phyloP scores from a whole-genome alignment of 345 rosid genomes.

The Citrus mangshanensis region DNA sequence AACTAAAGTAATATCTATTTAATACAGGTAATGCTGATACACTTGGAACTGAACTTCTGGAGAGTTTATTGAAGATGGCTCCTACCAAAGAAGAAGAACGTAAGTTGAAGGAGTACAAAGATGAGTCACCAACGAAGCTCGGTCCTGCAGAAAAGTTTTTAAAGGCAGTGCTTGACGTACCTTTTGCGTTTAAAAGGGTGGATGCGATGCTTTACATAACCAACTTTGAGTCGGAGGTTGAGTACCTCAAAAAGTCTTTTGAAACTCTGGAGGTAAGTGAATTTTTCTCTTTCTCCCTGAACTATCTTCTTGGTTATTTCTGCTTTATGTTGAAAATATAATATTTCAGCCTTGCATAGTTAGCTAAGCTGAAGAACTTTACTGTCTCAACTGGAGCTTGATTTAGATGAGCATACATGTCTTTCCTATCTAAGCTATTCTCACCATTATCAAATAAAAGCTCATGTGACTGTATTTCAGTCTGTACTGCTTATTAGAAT shows the following conservation, averaged over 20 bases:
- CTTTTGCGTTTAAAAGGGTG: conserved; percentile 88
- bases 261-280: conserved; percentile 83
- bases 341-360: neutral
- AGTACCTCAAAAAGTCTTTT: conserved; percentile 74
- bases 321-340: neutral
- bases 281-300: neutral
- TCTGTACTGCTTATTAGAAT: neutral
- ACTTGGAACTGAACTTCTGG: conserved; percentile 95
- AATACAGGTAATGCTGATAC: conserved; percentile 80
- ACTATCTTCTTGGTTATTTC: neutral
- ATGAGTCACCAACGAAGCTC: conserved; percentile 74
- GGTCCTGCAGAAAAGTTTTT: conserved; percentile 92
- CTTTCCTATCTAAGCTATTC: neutral
- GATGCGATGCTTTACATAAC: conserved; percentile 85
- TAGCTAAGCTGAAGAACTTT: neutral
- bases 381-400: neutral
- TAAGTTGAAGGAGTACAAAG: conserved; percentile 68
- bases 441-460: neutral
- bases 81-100: conserved; percentile 95
- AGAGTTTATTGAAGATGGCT: conserved; percentile 89
- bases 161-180: conserved; percentile 82
- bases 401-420: neutral
- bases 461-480: neutral
- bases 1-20: conserved; percentile 18
- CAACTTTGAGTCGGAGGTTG: conserved; percentile 89